These are phyloP conservation scores for Xylariaceae sp. DNA, from an alignment of 2,329 filamentous ascomycete genomes.

Conservation along the genomic window DNA sequence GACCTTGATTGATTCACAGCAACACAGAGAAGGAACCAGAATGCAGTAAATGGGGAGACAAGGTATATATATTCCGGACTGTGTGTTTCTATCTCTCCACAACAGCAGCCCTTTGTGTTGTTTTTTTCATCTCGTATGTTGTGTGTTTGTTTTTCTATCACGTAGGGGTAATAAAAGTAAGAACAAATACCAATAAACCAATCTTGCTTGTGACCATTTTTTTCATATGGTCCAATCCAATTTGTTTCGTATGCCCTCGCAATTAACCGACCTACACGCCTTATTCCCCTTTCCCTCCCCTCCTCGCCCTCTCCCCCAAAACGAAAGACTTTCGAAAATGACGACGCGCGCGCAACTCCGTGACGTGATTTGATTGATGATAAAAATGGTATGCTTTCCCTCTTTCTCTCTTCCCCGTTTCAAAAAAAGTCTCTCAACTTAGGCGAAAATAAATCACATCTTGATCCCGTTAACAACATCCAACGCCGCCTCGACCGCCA, in stretches of 20 bases:
- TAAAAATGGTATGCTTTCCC: background rate
- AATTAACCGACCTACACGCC: background rate
- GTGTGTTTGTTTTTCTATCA: background rate
- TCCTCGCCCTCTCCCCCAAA: too few relatives aligned
- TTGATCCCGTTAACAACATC: constrained; percentile 54
- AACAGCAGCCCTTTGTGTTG: background rate
- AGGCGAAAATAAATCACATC: constrained; percentile 26
- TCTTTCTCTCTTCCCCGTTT: background rate
- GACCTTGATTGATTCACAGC: background rate
- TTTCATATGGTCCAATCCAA: background rate
- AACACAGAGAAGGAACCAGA: background rate
- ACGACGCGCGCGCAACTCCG: background rate
- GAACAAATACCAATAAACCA: background rate
- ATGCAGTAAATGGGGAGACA: background rate
- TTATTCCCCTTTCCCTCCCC: background rate
- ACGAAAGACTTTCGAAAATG: background rate
- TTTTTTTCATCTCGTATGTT: background rate
- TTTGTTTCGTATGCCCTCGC: background rate
- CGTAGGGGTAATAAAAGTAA: background rate
- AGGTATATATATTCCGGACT: background rate
- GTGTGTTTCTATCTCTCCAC: background rate
- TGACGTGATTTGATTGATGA: background rate
- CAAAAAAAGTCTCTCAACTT: too few relatives aligned
- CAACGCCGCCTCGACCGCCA: constrained; percentile 55
- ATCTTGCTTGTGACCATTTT: background rate